phyloP scores from a whole-genome alignment of 2,329 filamentous ascomycete species.

The Beauveria caledonica region DNA sequence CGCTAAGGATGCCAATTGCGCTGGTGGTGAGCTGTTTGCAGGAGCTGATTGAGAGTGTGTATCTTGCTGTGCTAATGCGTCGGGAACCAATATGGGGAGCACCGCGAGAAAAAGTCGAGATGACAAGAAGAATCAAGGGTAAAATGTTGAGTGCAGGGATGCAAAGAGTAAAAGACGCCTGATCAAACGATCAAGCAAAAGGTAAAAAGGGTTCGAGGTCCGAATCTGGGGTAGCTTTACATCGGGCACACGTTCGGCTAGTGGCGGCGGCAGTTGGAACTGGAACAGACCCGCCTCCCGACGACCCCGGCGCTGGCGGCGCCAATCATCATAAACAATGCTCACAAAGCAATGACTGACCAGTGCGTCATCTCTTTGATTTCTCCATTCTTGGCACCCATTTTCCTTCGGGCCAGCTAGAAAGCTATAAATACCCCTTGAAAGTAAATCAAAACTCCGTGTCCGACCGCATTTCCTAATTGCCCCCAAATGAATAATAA shows the following conservation, averaged over 20 bases:
- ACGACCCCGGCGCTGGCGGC: not conserved
- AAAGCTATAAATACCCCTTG: not conserved
- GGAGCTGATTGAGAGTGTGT: too few relatives aligned
- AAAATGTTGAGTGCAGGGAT: too few relatives aligned
- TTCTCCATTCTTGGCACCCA: not conserved
- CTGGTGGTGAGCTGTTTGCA: too few relatives aligned
- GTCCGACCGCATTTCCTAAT: not conserved
- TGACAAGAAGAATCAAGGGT: not conserved
- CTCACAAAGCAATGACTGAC: too few relatives aligned
- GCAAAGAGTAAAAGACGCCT: not conserved
- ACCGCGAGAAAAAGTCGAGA: not conserved
- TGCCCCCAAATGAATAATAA: not conserved
- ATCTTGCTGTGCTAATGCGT: too few relatives aligned
- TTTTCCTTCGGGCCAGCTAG: not conserved
- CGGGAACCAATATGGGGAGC: too few relatives aligned
- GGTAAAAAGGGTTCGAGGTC: not conserved
- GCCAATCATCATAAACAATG: not conserved
- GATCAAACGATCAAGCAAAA: not conserved
- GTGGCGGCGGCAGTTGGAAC: constrained; percentile 9
- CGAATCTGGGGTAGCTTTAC: constrained; percentile 3
- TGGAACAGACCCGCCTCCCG: not conserved
- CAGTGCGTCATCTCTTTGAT: too few relatives aligned
- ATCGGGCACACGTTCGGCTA: constrained; percentile 7
- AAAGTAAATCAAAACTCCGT: not conserved
- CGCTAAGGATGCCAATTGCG: too few relatives aligned